phyloP scores from a whole-genome alignment of 768 basidiomycete species.

The Mycena leptocephala region DNA sequence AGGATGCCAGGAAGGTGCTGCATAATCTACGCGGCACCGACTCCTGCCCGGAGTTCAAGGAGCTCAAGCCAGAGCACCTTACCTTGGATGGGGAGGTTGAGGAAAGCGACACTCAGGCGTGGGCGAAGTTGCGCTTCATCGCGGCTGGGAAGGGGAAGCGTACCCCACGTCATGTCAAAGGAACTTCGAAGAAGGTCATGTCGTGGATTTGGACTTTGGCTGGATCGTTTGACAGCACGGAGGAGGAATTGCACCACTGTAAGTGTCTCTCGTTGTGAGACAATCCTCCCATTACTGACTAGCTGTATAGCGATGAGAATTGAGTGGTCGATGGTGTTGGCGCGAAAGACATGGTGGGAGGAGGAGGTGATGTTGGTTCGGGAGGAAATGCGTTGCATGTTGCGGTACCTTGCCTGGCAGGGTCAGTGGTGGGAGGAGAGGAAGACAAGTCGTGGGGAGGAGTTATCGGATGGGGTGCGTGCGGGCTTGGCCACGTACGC shows the following conservation, averaged over 20 bases:
- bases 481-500: too few relatives aligned
- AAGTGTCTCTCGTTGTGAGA: too few relatives aligned
- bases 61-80: background rate
- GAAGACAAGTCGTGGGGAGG: background rate
- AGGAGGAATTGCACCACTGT: background rate
- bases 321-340: background rate
- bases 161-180: background rate
- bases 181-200: background rate
- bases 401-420: background rate
- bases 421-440: background rate
- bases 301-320: background rate
- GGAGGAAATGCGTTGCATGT: background rate
- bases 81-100: background rate
- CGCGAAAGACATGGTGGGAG: background rate
- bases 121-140: background rate
- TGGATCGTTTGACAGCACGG: background rate
- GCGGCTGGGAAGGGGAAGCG: background rate
- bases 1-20: background rate
- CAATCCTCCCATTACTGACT: too few relatives aligned
- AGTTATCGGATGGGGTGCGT: background rate
- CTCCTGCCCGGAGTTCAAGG: background rate
- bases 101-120: background rate
- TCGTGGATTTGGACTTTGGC: background rate
- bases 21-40: background rate
- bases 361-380: background rate